These are phyloP conservation scores for Claviceps digitariae DNA, from an alignment of 2,329 filamentous ascomycete genomes.

Conservation along the genomic window DNA sequence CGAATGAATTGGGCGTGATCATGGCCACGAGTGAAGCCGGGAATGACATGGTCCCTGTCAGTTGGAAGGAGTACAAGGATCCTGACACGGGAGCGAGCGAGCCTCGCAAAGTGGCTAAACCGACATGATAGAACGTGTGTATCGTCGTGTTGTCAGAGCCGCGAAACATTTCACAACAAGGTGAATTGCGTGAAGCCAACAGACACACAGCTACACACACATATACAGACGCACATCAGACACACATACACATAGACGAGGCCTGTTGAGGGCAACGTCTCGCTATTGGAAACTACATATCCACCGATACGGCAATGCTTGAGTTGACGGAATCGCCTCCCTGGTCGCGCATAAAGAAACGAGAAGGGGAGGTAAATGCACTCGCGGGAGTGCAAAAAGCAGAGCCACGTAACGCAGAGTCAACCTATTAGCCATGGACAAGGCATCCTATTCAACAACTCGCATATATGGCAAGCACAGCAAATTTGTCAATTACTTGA, in stretches of 20 bases:
- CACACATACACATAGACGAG: neutral
- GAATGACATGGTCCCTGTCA: conserved; percentile 83
- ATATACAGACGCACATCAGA: neutral
- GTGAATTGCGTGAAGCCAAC: neutral
- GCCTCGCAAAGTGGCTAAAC: conserved; percentile 84
- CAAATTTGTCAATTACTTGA: neutral
- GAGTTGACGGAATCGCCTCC: neutral
- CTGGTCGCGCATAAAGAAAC: neutral
- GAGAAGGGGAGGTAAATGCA: neutral
- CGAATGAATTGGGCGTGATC: conserved; percentile 85
- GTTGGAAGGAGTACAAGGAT: conserved; percentile 91
- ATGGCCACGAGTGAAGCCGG: conserved; percentile 82
- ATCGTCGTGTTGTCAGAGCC: neutral
- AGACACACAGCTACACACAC: neutral
- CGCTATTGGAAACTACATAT: neutral
- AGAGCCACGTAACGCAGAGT: neutral
- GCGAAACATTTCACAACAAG: neutral
- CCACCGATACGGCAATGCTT: neutral
- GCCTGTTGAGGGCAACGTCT: neutral
- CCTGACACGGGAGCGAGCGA: conserved; percentile 64
- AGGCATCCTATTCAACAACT: neutral
- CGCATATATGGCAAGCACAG: neutral
- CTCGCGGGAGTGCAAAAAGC: too few relatives aligned
- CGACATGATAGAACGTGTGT: conserved; percentile 43
- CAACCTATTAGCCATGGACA: neutral